A percentile compares a stretch with the other conserved stretches of the same genome.
phyloP scores from a whole-genome alignment of 2,329 filamentous ascomycete genomes.

The Fusarium denticulatum region DNA sequence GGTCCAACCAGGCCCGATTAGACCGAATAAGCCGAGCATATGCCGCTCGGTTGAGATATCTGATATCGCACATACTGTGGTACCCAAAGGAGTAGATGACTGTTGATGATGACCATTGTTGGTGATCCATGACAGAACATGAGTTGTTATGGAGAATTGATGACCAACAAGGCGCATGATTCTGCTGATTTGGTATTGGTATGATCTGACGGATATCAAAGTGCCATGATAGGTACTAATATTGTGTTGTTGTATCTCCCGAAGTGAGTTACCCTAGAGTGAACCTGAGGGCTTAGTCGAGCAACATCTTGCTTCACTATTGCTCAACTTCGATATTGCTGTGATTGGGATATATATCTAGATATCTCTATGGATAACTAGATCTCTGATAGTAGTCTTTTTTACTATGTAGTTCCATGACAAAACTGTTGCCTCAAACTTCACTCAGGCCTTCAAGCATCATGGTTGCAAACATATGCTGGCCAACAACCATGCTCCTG shows the following conservation, averaged over 20 bases:
- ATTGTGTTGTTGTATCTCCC: neutral
- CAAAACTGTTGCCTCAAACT: neutral
- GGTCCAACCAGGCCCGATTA: slow-evolving; percentile 7
- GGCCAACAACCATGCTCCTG: neutral
- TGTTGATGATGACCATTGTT: neutral
- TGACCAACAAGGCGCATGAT: neutral
- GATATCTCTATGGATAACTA: neutral
- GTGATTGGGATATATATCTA: neutral
- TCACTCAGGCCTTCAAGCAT: neutral
- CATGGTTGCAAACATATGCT: neutral
- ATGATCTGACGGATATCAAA: neutral
- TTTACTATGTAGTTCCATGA: neutral
- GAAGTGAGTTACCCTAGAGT: neutral
- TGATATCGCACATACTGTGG: neutral
- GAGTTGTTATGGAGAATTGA: neutral
- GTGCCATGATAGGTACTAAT: neutral
- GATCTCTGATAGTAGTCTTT: no score
- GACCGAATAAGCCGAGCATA: slow-evolving; percentile 18
- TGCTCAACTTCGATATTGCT: neutral
- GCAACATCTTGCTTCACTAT: neutral
- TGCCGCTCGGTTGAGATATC: neutral
- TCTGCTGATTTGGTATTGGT: neutral
- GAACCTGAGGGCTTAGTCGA: no score
- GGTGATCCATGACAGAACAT: neutral
- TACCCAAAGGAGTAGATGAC: neutral